Evolutionary conservation across 768 basidiomycete species (phyloP), one percentile per base, ranked within the genome.

Genomic region (Trametes sanguinea): DNA sequence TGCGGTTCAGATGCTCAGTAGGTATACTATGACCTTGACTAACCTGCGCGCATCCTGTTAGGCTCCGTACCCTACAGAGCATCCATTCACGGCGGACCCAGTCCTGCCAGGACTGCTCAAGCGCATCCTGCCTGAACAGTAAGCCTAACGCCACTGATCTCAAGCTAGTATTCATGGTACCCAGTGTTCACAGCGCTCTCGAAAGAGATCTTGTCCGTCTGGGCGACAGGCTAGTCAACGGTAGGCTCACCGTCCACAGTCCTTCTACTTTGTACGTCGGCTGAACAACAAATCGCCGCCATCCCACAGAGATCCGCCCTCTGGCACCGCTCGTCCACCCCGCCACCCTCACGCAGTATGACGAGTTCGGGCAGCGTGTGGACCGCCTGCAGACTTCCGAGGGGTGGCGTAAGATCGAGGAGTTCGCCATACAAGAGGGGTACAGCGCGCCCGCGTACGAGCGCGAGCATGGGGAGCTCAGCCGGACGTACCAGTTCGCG

Each of bases 311-410:
- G n/a, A 77, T 88, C 39, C 83, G 85, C 27, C 73, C 75, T 1
- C 70, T 89, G 22, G 66, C 70, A n/a, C 65, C 71, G 16, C 78
- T 78, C 22, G 75, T 80, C 0, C 69, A 73, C 2, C 80, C 81
- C 32, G 85, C 87, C 0, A 76, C 71, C 3, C 69, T 92, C n/a
- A 80, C 77, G 0, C 90, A 91, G 71, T 92, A 89, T 68, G 78
- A 90, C 65, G 85, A 90, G 66, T 90, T 84, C 84, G 89, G 89
- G 0, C 69, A 70, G 51, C 81, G 85, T 10, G 74, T 90, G 9
- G 89, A 92, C 71, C 70, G 74, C 6, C 79, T 93, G 0, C 77
- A 84, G 35, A 89, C 88, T 1, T 86, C 85, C 22, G 87, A 90
- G 68, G 87, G 84, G 0, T 92, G 90, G 90, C 76, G 85, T 11